Base-by-base conservation (phyloP, 306 rosid genomes). In the Acacia confusa region DNA sequence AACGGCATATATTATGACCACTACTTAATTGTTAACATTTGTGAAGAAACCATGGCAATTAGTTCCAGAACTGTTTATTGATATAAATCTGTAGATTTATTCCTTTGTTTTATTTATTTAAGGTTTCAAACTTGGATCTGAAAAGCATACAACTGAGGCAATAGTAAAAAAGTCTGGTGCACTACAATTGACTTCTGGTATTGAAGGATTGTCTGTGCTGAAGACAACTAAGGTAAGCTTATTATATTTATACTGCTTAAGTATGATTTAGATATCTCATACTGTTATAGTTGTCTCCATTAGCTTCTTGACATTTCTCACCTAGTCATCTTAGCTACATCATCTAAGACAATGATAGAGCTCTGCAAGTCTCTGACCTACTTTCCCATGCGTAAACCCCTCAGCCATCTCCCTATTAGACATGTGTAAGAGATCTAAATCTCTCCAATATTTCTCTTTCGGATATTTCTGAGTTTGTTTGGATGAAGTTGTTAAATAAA, bases 61-160 rank as follows among this genome's bases (percentile, higher is more conserved):
- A n/a, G 27, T 53, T 57, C 12, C 28, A n/a, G 14, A 57, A 22
- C 14, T 57, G 25, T n/a, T n/a, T 28, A 12, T 63, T 63, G 19
- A 11, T 12, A 60, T 60, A 60, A 61, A 61, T 63, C 2, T 27
- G 10, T 63, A 63, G 68, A 27, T 64, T 67, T 70, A 77, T 12
- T 17, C 43, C 22, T 68, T 84, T 43, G 14, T 38, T 55, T 77
- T 82, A 22, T 69, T 78, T 66, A 1, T 83, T 45, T 70, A 85
- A 95, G 99, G 99, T 79, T 95, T 95, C 87, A 95, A 93, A 84
- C 94, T 93, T 84, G 99, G 99, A 83, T 85, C 97, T 2, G 98
- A 92, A 86, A 93, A 87, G 93, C 99, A 90, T 82, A 93, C 91
- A 44, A 36, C 91, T 36, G 98, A 95, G 82, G 94, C 84, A 45